These are phyloP conservation scores for Mucor lusitanicus DNA, from an alignment of 371 early-diverging fungal genomes.

Conservation along the genomic window DNA sequence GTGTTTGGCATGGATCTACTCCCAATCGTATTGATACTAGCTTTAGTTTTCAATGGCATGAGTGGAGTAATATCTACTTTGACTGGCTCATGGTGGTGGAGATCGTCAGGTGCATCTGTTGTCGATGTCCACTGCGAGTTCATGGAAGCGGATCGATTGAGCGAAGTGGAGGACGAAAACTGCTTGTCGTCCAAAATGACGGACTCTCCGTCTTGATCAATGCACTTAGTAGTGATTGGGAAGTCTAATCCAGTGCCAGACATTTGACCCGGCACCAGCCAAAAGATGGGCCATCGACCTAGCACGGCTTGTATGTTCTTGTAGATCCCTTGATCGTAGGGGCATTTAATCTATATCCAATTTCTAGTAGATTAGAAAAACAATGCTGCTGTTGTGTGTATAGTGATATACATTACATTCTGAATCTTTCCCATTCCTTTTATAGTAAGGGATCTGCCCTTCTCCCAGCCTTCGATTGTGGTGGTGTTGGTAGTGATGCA, in stretches of 20 bases:
- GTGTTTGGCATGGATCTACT: slow-evolving; percentile 25
- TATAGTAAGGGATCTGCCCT: slow-evolving; percentile 80
- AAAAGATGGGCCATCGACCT: slow-evolving; percentile 67
- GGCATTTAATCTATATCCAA: slow-evolving; percentile 66
- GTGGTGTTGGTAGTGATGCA: slow-evolving; percentile 88
- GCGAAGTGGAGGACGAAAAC: slow-evolving; percentile 9
- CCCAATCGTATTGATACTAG: slow-evolving; percentile 21
- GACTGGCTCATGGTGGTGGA: background rate
- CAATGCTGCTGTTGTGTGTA: background rate
- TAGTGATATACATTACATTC: slow-evolving; percentile 37
- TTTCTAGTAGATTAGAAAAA: background rate
- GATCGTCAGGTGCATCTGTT: slow-evolving; percentile 1
- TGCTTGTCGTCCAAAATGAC: background rate
- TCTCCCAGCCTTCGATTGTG: slow-evolving; percentile 91
- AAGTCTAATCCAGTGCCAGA: slow-evolving; percentile 74
- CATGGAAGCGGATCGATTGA: slow-evolving; percentile 11
- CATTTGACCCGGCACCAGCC: slow-evolving; percentile 71
- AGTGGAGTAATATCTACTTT: slow-evolving; percentile 9
- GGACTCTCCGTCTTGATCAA: slow-evolving; percentile 48
- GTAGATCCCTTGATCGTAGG: slow-evolving; percentile 90
- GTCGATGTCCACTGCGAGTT: slow-evolving; percentile 18
- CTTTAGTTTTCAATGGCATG: slow-evolving; percentile 33
- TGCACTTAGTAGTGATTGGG: slow-evolving; percentile 54
- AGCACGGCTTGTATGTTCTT: slow-evolving; percentile 80
- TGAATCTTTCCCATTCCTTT: slow-evolving; percentile 64